Evolutionary conservation across 2,329 filamentous ascomycete genomes (phyloP).

Genomic region (Phialophora macrospora): DNA sequence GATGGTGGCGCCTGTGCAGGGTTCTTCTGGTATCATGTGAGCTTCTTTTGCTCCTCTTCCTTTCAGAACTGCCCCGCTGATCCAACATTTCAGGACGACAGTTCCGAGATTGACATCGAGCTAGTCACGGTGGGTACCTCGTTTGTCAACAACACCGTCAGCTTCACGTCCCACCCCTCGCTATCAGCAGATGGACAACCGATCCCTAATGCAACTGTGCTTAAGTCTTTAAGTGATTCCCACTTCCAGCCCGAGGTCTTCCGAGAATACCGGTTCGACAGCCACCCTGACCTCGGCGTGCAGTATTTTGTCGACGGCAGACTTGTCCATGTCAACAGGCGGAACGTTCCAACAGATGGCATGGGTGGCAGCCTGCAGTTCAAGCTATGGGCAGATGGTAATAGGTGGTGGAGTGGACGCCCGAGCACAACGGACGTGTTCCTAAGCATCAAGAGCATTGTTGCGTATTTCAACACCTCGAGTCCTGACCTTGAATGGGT

Average conservation of each 20-base stretch:
- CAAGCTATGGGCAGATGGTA: slow-evolving; percentile 44
- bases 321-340: slow-evolving; percentile 35
- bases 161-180: slow-evolving; percentile 42
- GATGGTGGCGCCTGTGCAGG: slow-evolving; percentile 40
- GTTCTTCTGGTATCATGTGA: slow-evolving; percentile 44
- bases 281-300: slow-evolving; percentile 32
- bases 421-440: slow-evolving; percentile 41
- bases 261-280: slow-evolving; percentile 43
- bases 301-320: slow-evolving; percentile 41
- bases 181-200: slow-evolving; percentile 33
- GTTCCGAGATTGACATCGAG: slow-evolving; percentile 43
- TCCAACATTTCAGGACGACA: slow-evolving; percentile 37
- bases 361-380: slow-evolving; percentile 38
- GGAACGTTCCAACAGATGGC: slow-evolving; percentile 34
- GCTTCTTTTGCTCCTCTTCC: slow-evolving; percentile 2
- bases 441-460: slow-evolving; percentile 38
- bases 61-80: background rate
- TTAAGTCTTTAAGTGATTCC: slow-evolving; percentile 33
- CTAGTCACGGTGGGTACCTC: slow-evolving; percentile 40
- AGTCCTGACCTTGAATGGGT: slow-evolving; percentile 23
- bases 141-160: slow-evolving; percentile 38
- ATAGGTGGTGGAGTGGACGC: slow-evolving; percentile 40
- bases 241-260: slow-evolving; percentile 28
- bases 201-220: slow-evolving; percentile 39
- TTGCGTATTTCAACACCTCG: slow-evolving; percentile 41